phyloP scores from a whole-genome alignment of 2,329 filamentous ascomycete genomes.

The Chalaropsis thielavioides region DNA sequence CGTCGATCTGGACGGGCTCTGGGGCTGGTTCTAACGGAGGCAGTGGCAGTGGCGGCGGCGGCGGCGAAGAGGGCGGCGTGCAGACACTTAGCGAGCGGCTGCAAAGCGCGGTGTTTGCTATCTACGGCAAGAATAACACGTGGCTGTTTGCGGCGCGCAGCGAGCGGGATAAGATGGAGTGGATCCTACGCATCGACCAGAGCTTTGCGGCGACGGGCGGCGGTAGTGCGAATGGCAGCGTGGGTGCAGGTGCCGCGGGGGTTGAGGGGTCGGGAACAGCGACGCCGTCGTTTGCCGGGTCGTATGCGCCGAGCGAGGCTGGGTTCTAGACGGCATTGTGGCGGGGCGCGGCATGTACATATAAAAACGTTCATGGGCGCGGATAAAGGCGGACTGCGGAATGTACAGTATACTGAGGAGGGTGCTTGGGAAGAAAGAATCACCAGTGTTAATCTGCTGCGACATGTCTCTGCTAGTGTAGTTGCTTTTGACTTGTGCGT shows the following conservation, averaged over 20 bases:
- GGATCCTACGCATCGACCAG: constrained; percentile 91
- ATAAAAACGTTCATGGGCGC: neutral
- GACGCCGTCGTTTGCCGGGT: constrained; percentile 7
- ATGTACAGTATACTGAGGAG: no score
- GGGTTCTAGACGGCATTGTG: neutral
- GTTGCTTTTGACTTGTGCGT: no score
- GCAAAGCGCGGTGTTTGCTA: constrained; percentile 70
- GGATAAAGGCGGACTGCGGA: no score
- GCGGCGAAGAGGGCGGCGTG: constrained; percentile 29
- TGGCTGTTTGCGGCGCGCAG: constrained; percentile 85
- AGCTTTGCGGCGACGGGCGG: constrained; percentile 37
- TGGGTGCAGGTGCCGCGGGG: neutral
- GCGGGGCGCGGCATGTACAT: neutral
- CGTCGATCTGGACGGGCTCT: constrained; percentile 40
- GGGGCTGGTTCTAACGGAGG: constrained; percentile 25
- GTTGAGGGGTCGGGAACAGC: neutral
- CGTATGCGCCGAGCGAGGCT: constrained; percentile 8
- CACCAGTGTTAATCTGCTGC: no score
- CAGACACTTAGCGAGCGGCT: constrained; percentile 42
- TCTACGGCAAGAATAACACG: constrained; percentile 88
- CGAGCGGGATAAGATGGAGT: constrained; percentile 88
- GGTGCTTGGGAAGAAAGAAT: no score
- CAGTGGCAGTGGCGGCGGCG: constrained; percentile 18
- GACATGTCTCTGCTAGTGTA: no score
- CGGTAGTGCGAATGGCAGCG: neutral